phyloP scores from a whole-genome alignment of 805 yeast genomes.

The Maudiozyma serrabonitensis region DNA sequence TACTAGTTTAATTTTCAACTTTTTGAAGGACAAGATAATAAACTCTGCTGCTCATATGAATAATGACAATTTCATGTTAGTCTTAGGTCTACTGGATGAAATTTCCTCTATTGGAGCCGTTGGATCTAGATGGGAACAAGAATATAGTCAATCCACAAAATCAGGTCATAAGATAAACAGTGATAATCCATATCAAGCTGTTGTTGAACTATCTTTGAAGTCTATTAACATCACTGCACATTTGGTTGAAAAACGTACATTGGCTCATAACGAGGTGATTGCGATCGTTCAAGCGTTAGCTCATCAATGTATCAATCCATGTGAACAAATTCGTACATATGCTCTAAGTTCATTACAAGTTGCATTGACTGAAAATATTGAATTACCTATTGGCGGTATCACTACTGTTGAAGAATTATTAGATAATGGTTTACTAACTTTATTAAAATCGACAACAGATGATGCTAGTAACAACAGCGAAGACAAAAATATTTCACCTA shows the following conservation, averaged over 20 bases:
- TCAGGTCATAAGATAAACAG: slow-evolving; percentile 37
- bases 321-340: slow-evolving; percentile 59
- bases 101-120: slow-evolving; percentile 73
- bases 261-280: slow-evolving; percentile 29
- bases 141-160: slow-evolving; percentile 36
- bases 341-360: slow-evolving; percentile 54
- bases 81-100: slow-evolving; percentile 67
- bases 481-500: not conserved
- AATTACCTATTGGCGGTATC: slow-evolving; percentile 29
- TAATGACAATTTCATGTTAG: slow-evolving; percentile 47
- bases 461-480: slow-evolving; percentile 19
- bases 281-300: slow-evolving; percentile 76
- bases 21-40: slow-evolving; percentile 35
- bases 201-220: slow-evolving; percentile 48
- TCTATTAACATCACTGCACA: slow-evolving; percentile 54
- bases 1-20: slow-evolving; percentile 37
- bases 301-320: slow-evolving; percentile 84
- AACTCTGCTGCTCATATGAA: slow-evolving; percentile 28
- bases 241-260: slow-evolving; percentile 32
- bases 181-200: slow-evolving; percentile 42
- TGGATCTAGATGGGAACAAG: slow-evolving; percentile 70
- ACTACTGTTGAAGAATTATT: slow-evolving; percentile 48
- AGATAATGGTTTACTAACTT: slow-evolving; percentile 67
- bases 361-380: slow-evolving; percentile 29
- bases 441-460: slow-evolving; percentile 13